Evolutionary conservation across 2,329 filamentous ascomycete genomes (phyloP).

Genomic region (Arthroderma sp.): DNA sequence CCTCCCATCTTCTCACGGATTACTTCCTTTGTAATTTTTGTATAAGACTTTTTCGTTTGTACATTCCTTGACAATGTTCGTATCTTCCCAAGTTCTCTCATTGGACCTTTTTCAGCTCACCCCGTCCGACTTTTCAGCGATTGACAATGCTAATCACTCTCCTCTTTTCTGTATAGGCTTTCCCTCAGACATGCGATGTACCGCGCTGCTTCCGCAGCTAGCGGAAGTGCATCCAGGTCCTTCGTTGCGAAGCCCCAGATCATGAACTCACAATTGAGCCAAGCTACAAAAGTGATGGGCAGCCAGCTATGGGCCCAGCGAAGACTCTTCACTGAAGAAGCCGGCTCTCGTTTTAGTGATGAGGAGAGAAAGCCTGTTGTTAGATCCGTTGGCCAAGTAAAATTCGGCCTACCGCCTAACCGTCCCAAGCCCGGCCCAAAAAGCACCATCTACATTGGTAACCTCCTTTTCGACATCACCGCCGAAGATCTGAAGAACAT

Average conservation of each 20-base stretch:
- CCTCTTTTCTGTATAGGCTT: slow-evolving; percentile 7
- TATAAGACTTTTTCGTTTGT: background rate
- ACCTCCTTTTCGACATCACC: slow-evolving; percentile 57
- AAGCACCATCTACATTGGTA: slow-evolving; percentile 52
- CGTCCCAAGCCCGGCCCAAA: slow-evolving; percentile 20
- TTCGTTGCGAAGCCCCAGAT: slow-evolving; percentile 6
- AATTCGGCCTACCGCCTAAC: background rate
- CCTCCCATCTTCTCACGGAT: too few relatives aligned
- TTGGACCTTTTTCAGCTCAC: background rate
- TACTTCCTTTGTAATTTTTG: too few relatives aligned
- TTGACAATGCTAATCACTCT: background rate
- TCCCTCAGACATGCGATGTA: slow-evolving; percentile 13
- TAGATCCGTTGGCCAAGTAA: background rate
- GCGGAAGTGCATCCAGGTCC: slow-evolving; percentile 1
- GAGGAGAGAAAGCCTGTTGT: background rate
- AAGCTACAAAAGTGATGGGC: background rate
- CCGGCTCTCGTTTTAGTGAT: background rate
- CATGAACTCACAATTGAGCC: background rate
- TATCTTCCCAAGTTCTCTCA: background rate
- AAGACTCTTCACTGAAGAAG: slow-evolving; percentile 5
- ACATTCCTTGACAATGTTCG: slow-evolving; percentile 8
- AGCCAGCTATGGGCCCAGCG: background rate
- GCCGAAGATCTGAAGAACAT: slow-evolving; percentile 48
- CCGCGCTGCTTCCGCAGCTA: slow-evolving; percentile 9
- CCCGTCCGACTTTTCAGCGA: background rate